phyloP scores from a whole-genome alignment of 208 protist species.

The Acanthamoeba royreba region DNA sequence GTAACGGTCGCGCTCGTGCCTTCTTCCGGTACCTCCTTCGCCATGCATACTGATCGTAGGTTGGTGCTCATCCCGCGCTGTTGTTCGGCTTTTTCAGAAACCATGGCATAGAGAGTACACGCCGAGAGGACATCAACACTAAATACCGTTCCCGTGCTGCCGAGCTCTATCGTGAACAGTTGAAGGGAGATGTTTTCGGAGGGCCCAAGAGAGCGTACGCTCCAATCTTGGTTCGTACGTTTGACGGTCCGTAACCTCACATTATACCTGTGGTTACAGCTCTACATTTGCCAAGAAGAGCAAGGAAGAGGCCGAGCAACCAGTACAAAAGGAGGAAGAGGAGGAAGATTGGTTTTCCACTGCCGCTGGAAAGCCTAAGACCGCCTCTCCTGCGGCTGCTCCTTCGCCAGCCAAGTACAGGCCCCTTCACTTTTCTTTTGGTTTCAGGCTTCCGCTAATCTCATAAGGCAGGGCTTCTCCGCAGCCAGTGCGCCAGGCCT shows the following conservation, averaged over 20 bases:
- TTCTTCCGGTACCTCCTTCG: not conserved
- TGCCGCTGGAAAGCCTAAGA: not conserved
- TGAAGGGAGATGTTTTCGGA: conserved; percentile 24
- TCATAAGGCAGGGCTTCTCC: not conserved
- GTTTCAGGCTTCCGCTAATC: not conserved
- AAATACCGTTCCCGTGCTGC: conserved; percentile 36
- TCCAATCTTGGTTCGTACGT: not conserved
- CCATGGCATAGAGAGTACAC: conserved; percentile 22
- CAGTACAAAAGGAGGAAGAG: not conserved
- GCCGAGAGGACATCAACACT: not conserved
- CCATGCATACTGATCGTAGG: not conserved
- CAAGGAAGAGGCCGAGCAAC: not conserved
- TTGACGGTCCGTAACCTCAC: not conserved
- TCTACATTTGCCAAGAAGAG: conserved; percentile 1
- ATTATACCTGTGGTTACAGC: not conserved
- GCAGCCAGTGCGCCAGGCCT: not conserved
- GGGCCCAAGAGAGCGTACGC: conserved; percentile 24
- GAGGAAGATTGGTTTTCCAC: not conserved
- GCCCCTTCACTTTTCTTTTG: not conserved
- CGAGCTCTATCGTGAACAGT: conserved; percentile 42
- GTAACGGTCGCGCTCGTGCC: not conserved
- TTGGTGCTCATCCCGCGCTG: not conserved
- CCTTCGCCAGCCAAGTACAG: not conserved
- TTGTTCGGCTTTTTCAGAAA: not conserved
- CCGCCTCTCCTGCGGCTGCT: not conserved